Percentiles rank a stretch among this genome's conserved stretches.
phyloP scores from a whole-genome alignment of 345 rosid genomes.

The Odontarrhena argentea region DNA sequence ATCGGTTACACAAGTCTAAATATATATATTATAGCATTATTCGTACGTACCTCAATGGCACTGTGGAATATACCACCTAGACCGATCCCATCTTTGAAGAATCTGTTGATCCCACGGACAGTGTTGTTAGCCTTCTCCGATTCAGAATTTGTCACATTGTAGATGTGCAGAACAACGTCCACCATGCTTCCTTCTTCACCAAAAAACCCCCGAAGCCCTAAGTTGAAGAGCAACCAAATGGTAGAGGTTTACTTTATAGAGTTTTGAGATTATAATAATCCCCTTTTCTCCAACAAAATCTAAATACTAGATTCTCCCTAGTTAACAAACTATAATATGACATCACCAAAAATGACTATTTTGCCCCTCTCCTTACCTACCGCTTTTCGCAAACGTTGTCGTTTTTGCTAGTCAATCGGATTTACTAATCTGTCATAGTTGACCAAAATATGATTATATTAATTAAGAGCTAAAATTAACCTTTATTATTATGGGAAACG shows the following conservation, averaged over 20 bases:
- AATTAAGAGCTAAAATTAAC: too few species aligned
- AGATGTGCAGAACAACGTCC: slow-evolving; percentile 84
- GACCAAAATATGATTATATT: too few species aligned
- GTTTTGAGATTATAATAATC: neutral
- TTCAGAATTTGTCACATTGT: slow-evolving; percentile 96
- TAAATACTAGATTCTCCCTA: neutral
- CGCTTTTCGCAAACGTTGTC: too few species aligned
- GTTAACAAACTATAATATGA: too few species aligned
- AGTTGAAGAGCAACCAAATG: neutral
- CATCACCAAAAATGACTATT: too few species aligned
- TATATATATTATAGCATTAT: too few species aligned
- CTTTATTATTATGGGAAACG: too few species aligned
- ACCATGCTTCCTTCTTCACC: slow-evolving; percentile 41
- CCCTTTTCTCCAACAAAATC: slow-evolving; percentile 6
- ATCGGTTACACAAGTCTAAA: slow-evolving; percentile 16
- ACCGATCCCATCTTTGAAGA: slow-evolving; percentile 95
- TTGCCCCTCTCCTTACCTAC: too few species aligned
- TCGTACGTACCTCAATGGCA: slow-evolving; percentile 75
- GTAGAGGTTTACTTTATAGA: too few species aligned
- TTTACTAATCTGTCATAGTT: too few species aligned
- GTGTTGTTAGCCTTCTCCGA: slow-evolving; percentile 95
- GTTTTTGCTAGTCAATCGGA: too few species aligned
- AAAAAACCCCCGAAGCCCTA: slow-evolving; percentile 52
- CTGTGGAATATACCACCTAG: slow-evolving; percentile 90
- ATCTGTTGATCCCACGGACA: slow-evolving; percentile 82